Evolutionary conservation across 192 early-diverging fungal species (phyloP).

Genomic region (Lunasporangiospora selenospora): DNA sequence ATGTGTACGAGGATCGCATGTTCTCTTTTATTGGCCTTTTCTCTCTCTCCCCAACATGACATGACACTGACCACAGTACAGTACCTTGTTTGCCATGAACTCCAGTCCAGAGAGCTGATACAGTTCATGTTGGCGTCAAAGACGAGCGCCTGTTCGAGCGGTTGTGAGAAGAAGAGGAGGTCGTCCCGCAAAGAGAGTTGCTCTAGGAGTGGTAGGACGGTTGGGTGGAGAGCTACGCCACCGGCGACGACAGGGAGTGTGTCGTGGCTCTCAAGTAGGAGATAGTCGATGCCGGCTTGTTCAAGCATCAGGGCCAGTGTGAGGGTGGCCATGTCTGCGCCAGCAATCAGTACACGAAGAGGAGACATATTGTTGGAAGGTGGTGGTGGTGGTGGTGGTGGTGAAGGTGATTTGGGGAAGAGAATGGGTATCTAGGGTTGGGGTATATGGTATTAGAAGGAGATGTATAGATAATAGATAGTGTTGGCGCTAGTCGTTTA

Average conservation of each 20-base stretch:
- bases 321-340: conserved; percentile 41
- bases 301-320: conserved; percentile 40
- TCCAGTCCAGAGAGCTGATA: conserved; percentile 27
- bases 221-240: conserved; percentile 36
- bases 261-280: conserved; percentile 29
- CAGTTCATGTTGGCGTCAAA: conserved; percentile 20
- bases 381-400: too few relatives aligned
- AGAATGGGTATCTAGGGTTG: too few relatives aligned
- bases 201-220: conserved; percentile 29
- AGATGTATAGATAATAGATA: too few relatives aligned
- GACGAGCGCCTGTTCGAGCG: conserved; percentile 36
- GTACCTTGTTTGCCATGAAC: conserved; percentile 27
- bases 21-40: too few relatives aligned
- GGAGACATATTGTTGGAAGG: too few relatives aligned
- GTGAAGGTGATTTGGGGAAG: too few relatives aligned
- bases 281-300: conserved; percentile 47
- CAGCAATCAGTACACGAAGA: conserved; percentile 40
- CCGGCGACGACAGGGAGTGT: conserved; percentile 37
- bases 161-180: conserved; percentile 42
- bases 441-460: too few relatives aligned
- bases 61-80: not conserved
- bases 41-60: not conserved
- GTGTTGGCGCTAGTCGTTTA: too few relatives aligned
- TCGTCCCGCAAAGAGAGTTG: conserved; percentile 39
- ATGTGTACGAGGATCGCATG: too few relatives aligned